Evolutionary conservation across 768 basidiomycete species (phyloP).

Genomic region (Amanita muscaria): DNA sequence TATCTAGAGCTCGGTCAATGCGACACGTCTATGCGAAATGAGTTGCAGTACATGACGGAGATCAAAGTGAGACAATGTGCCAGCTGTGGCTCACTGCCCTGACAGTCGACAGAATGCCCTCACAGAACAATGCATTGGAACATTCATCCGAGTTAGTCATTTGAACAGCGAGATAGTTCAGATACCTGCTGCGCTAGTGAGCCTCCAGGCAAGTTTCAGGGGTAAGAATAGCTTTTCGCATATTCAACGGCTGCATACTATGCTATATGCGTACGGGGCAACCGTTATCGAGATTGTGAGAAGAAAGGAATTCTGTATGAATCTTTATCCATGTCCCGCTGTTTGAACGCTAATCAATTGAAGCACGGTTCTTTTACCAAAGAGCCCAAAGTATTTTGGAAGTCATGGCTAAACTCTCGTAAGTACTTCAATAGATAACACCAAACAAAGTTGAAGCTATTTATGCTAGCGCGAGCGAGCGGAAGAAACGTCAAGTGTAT

Average conservation of each 20-base stretch:
- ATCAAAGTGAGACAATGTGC: slow-evolving; percentile 35
- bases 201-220: slow-evolving; percentile 67
- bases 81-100: slow-evolving; percentile 15
- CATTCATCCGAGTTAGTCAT: slow-evolving; percentile 66
- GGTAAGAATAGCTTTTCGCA: slow-evolving; percentile 81
- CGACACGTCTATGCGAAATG: slow-evolving; percentile 52
- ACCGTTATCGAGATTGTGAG: slow-evolving; percentile 87
- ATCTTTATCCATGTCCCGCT: background rate
- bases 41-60: slow-evolving; percentile 47
- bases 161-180: slow-evolving; percentile 78
- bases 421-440: slow-evolving; percentile 20
- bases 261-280: slow-evolving; percentile 88
- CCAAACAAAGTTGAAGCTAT: background rate
- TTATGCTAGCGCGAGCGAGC: slow-evolving; percentile 54
- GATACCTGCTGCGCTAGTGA: slow-evolving; percentile 54
- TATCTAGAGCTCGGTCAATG: slow-evolving; percentile 53
- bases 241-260: slow-evolving; percentile 78
- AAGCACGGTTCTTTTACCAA: slow-evolving; percentile 74
- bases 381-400: slow-evolving; percentile 76
- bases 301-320: slow-evolving; percentile 79
- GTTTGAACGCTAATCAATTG: background rate
- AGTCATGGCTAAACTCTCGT: slow-evolving; percentile 85
- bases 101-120: slow-evolving; percentile 50
- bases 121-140: slow-evolving; percentile 55
- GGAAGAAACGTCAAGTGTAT: slow-evolving; percentile 78